Base-by-base conservation (phyloP, 1,284 basidiomycete genomes). In the Naganishia cerealis region DNA sequence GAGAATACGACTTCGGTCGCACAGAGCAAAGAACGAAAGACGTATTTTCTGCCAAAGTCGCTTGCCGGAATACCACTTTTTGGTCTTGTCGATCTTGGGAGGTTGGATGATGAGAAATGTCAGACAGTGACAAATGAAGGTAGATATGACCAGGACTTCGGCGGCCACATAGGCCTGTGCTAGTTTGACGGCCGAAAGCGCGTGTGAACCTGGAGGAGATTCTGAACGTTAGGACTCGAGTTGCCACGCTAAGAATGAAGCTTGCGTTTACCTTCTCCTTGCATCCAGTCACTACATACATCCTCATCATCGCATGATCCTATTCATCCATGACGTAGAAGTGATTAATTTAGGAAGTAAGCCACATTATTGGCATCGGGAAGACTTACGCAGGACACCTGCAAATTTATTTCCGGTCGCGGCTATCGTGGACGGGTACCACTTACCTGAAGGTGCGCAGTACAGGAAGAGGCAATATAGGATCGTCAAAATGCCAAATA, bases 141-240 rank as follows among this genome's bases (percentile, higher is more conserved):
- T n/a, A 13, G 36, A 40, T 3, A 40, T 40, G 24, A 62, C 36
- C 18, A 62, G 33, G 21, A 36, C 48, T 16, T 38, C 59, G 1
- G 52, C 59, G 2, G 59, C 59, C n/a, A 62, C 15, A 36, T 39
- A 62, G n/a, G 33, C 59, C n/a, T 62, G 59, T 36, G 46, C 21
- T 9, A 62, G 52, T n/a, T 16, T 52, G 36, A 21, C 48, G 6
- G 36, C 36, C 10, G 43, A 46, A 7, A 46, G 16, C 16, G 36
- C 59, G 13, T 21, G 48, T 52, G 43, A 46, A 18, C 43, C 43
- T 46, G 43, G 16, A 7, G 16, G 1, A 2, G 16, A 7, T 46
- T 2, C 3, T 1, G 26, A 26, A 13, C 12, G 13, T 21, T 8
- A 36, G 12, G 13, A 16, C 33, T 29, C 16, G 46, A 50, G 15